Evolutionary conservation across 2,329 filamentous ascomycete genomes (phyloP).

Genomic region (Aspergillus sp.): DNA sequence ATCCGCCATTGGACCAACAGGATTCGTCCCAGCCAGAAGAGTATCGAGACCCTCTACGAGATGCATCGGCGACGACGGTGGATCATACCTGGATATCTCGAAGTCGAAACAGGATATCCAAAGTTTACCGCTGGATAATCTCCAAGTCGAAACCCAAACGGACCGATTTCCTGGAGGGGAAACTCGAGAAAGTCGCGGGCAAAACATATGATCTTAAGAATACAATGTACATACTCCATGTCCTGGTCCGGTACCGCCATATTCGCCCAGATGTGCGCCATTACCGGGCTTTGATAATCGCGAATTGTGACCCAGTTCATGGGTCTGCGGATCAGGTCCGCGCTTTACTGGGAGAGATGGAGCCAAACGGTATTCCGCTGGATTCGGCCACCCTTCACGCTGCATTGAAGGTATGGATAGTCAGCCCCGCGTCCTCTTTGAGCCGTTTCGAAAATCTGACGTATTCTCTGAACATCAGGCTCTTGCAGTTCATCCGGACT

Average conservation of each 20-base stretch:
- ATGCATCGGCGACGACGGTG: too few species aligned
- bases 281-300: slow-evolving; percentile 66
- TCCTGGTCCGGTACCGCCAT: slow-evolving; percentile 30
- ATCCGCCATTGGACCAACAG: background rate
- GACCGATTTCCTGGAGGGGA: slow-evolving; percentile 19
- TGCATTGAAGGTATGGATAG: slow-evolving; percentile 56
- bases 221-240: slow-evolving; percentile 24
- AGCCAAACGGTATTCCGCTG: slow-evolving; percentile 48
- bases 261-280: slow-evolving; percentile 29
- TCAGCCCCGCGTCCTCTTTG: too few species aligned
- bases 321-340: slow-evolving; percentile 59
- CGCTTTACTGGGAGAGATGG: slow-evolving; percentile 65
- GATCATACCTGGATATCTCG: too few species aligned
- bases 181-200: slow-evolving; percentile 17
- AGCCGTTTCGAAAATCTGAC: background rate
- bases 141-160: too few species aligned
- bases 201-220: slow-evolving; percentile 16
- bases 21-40: too few species aligned
- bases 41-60: too few species aligned
- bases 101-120: too few species aligned
- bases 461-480: slow-evolving; percentile 35
- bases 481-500: slow-evolving; percentile 77
- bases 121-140: too few species aligned
- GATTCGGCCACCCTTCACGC: slow-evolving; percentile 62
- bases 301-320: slow-evolving; percentile 53